Evolutionary conservation across 2,329 filamentous ascomycete genomes (phyloP).

Genomic region (Botrytis deweyae): DNA sequence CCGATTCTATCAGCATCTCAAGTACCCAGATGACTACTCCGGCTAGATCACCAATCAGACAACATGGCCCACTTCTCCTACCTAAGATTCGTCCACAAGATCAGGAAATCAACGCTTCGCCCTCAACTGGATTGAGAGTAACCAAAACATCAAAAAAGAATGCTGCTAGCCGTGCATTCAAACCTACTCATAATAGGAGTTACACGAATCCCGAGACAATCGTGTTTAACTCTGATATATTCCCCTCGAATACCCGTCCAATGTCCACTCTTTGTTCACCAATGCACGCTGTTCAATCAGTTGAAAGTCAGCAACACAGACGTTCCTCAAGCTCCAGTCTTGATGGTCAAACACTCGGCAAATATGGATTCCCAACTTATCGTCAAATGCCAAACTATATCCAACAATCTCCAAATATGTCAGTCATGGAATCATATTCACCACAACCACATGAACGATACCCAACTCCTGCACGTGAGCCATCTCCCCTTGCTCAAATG

Average conservation of each 20-base stretch:
- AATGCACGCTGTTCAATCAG: constrained; percentile 37
- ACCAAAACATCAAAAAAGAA: constrained; percentile 45
- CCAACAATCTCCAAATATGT: constrained; percentile 32
- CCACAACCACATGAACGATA: constrained; percentile 47
- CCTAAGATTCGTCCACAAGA: constrained; percentile 87
- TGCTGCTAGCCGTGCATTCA: constrained; percentile 40
- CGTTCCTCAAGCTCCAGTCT: constrained; percentile 67
- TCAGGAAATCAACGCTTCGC: constrained; percentile 65
- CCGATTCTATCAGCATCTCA: constrained; percentile 53
- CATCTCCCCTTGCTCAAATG: constrained; percentile 43
- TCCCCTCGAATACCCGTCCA: constrained; percentile 34
- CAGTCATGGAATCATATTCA: constrained; percentile 42
- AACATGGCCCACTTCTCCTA: constrained; percentile 76
- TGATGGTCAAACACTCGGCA: constrained; percentile 63
- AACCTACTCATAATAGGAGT: constrained; percentile 55
- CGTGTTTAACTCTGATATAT: constrained; percentile 40
- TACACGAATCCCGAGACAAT: constrained; percentile 60
- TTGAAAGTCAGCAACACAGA: constrained; percentile 47
- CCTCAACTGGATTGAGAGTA: constrained; percentile 48
- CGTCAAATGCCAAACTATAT: constrained; percentile 65
- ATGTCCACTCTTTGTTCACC: constrained; percentile 39
- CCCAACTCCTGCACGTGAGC: constrained; percentile 44
- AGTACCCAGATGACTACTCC: constrained; percentile 70
- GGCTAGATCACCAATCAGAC: constrained; percentile 67
- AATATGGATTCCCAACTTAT: constrained; percentile 83